Evolutionary conservation across 257 asterid species (phyloP), one percentile per base, ranked within the genome.

Genomic region (Solanum ossicruentum): DNA sequence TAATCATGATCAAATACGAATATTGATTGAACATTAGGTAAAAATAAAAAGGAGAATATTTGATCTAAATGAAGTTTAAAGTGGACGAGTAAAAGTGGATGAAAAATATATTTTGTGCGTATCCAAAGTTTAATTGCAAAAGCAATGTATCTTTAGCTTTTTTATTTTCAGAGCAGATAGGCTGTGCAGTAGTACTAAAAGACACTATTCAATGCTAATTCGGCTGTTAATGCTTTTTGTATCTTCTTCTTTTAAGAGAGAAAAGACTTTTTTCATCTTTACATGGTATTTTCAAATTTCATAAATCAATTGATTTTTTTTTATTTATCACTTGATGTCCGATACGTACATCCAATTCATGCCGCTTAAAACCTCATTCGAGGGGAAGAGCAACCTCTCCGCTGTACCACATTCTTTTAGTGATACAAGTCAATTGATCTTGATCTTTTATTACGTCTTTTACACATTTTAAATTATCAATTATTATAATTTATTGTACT

Each of bases 371-470:
- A 5, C 41, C 41, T 1, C 41, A 36, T 36, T 36, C 0, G 41
- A 0, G 3, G 3, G 3, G 1, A 32, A 32, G 36, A 32, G 3
- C 36, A 32, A 0, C 0, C 0, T 3, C 3, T 4, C 41, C 41
- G 0, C 41, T 36, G 7, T 1, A 5, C 41, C 41, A 36, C 7
- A 36, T 36, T 36, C 41, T 36, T 32, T 36, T 36, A 6, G 1
- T 36, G 6, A 36, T 36, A 4, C 6, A 36, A 36, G 1, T 5
- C 6, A 36, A 36, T 36, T 36, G 6, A 36, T 36, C 41, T 36
- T 36, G 41, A 36, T 36, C 41, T 36, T 36, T 36, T 36, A 36
- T 36, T 36, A 36, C 41, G 41, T 36, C 41, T 36, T 36, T 36
- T 36, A 36, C 1, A 36, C 41, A 36, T 36, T 36, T 36, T 36